A percentile compares a stretch with the other conserved stretches of the same genome.
Evolutionary conservation across 2,329 filamentous ascomycete genomes (phyloP).

Genomic region (Tolypocladium pustulatum): DNA sequence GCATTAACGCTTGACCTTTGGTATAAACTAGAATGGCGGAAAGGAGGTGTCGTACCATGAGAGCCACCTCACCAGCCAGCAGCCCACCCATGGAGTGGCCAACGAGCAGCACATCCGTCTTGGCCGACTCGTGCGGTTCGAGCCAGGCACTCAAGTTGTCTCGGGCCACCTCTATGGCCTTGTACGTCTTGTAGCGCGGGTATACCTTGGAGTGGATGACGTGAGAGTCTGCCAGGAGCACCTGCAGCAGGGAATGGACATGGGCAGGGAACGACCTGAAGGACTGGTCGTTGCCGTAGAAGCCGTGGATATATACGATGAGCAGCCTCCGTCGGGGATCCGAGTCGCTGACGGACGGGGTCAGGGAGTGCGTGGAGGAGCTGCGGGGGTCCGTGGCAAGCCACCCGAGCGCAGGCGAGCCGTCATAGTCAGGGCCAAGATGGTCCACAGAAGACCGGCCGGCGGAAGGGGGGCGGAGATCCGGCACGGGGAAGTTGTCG

Average conservation of each 20-base stretch:
- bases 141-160: constrained; percentile 82
- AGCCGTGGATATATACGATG: constrained; percentile 79
- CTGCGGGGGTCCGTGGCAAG: constrained; percentile 31
- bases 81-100: constrained; percentile 90
- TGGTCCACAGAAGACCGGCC: neutral
- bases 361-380: constrained; percentile 36
- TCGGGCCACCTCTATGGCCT: constrained; percentile 59
- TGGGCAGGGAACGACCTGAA: constrained; percentile 84
- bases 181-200: constrained; percentile 67
- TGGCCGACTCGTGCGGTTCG: constrained; percentile 60
- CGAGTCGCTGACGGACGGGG: constrained; percentile 12
- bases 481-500: neutral
- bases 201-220: constrained; percentile 81
- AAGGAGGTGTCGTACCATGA: constrained; percentile 38
- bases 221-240: constrained; percentile 60
- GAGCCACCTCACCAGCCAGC: constrained; percentile 65
- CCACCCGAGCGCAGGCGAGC: constrained; percentile 1
- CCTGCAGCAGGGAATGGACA: constrained; percentile 63
- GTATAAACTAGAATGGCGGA: neutral
- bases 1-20: neutral
- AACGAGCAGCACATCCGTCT: constrained; percentile 70
- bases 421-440: neutral
- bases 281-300: constrained; percentile 78
- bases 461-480: neutral
- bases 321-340: constrained; percentile 48